Base-by-base conservation (phyloP, 305 asterid species). In the Withania somnifera region DNA sequence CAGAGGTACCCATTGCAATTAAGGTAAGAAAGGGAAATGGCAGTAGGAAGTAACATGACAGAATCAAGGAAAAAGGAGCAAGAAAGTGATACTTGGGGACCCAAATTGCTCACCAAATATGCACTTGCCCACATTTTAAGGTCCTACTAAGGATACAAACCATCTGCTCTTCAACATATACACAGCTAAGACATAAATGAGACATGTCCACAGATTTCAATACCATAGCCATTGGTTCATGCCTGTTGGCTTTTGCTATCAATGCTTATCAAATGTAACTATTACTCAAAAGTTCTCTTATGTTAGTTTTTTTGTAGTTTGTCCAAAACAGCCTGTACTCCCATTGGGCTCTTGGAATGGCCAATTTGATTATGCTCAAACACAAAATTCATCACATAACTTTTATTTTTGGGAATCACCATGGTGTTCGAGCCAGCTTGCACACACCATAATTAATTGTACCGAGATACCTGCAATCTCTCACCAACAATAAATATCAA, bases 21-120 rank as follows among this genome's bases (percentile, higher is more conserved):
- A 47, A 78, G 80, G 80, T 80, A 67, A 81, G 83, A 51, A 50
- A 26, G 38, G 68, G 67, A 83, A 87, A 76, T 57, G 40, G 79
- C 84, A 52, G 51, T 76, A 77, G 45, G 61, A 76, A 50, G 24
- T 84, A 54, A 81, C 56, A 66, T 81, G 81, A 78, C 75, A 57
- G 30, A 7, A 57, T 67, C 83, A 78, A 80, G 15, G 60, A 32
- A 28, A 66, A 81, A 54, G 75, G 76, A 20, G 63, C 40, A 77
- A 51, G 84, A 64, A 85, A 81, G 84, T 87, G 85, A 85, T 54
- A 57, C 56, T 83, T 75, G 90, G 90, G 88, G 90, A 77, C 88
- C 87, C 88, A 24, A 84, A 52, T 87, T 81, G 19, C 60, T 79
- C 81, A 84, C 84, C 86, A 82, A 81, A 86, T 85, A 86, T 86